phyloP scores from a whole-genome alignment of 2,329 filamentous ascomycete species.

The Ophiostoma montium region DNA sequence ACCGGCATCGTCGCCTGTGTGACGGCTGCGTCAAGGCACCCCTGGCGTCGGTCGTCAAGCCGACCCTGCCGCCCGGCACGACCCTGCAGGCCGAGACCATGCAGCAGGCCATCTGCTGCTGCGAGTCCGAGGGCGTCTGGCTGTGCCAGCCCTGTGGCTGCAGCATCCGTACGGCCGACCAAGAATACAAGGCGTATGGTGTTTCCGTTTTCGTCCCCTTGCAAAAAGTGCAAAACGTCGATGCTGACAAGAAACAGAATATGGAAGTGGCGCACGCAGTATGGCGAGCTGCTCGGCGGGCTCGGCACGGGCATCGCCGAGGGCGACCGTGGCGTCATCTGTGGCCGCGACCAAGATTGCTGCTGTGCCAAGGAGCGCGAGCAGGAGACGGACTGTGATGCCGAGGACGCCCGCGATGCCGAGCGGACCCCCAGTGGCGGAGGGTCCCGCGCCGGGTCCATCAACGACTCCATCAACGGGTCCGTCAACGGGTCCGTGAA shows the following conservation, averaged over 20 bases:
- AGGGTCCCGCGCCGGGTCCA: slow-evolving; percentile 6
- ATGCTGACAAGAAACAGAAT: slow-evolving; percentile 35
- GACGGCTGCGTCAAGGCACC: slow-evolving; percentile 59
- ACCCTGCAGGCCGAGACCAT: slow-evolving; percentile 40
- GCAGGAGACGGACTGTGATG: slow-evolving; percentile 74
- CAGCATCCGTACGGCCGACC: slow-evolving; percentile 46
- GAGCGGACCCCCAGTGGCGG: slow-evolving; percentile 13
- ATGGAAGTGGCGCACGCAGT: slow-evolving; percentile 82
- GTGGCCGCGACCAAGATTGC: slow-evolving; percentile 64
- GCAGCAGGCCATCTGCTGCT: slow-evolving; percentile 40
- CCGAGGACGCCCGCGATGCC: slow-evolving; percentile 51
- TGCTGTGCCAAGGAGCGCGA: slow-evolving; percentile 65
- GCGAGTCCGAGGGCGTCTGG: slow-evolving; percentile 51
- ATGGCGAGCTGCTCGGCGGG: slow-evolving; percentile 65
- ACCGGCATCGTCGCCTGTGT: slow-evolving; percentile 72
- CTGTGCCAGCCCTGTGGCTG: slow-evolving; percentile 75
- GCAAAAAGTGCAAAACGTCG: too few relatives aligned
- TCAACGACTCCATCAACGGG: slow-evolving; percentile 2
- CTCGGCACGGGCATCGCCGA: slow-evolving; percentile 80
- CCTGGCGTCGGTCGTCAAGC: slow-evolving; percentile 38
- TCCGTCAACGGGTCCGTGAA: slow-evolving; percentile 7
- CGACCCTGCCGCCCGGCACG: slow-evolving; percentile 28
- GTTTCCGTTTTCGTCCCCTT: background rate
- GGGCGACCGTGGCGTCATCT: slow-evolving; percentile 76
- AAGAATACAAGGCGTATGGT: slow-evolving; percentile 42